phyloP scores from a whole-genome alignment of 208 protist species.

The Acanthamoeba sp. region DNA sequence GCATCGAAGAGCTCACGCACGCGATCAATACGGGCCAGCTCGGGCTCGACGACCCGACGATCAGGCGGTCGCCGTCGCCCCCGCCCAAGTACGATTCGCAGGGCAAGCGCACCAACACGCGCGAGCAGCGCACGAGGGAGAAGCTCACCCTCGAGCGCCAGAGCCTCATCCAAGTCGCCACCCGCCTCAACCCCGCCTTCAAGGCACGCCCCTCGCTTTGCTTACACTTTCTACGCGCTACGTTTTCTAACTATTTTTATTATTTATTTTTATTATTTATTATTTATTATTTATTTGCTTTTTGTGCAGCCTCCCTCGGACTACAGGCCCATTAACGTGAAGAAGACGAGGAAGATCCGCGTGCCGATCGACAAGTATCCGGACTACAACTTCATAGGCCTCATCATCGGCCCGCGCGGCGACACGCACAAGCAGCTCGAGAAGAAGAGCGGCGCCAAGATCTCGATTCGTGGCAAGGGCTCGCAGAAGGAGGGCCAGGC shows the following conservation, averaged over 20 bases:
- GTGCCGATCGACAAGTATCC: constrained; percentile 89
- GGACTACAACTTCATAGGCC: constrained; percentile 91
- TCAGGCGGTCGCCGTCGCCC: constrained; percentile 84
- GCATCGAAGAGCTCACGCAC: constrained; percentile 70
- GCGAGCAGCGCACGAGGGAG: constrained; percentile 79
- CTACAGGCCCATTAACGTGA: constrained; percentile 70
- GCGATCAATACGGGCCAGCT: constrained; percentile 51
- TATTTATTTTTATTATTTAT: not conserved
- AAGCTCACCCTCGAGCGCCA: constrained; percentile 82
- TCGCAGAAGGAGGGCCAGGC: constrained; percentile 89
- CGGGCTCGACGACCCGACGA: constrained; percentile 43
- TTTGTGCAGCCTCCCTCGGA: constrained; percentile 33
- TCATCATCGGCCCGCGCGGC: constrained; percentile 91
- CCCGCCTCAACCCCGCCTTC: constrained; percentile 77
- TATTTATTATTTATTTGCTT: not conserved
- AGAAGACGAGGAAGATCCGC: constrained; percentile 84
- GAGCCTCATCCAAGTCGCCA: constrained; percentile 79
- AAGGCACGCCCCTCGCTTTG: constrained; percentile 4
- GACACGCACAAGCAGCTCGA: constrained; percentile 91
- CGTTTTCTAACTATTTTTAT: not conserved
- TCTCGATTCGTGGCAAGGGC: constrained; percentile 91
- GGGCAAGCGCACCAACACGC: constrained; percentile 85
- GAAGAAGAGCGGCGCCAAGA: constrained; percentile 89
- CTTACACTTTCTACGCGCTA: too few relatives aligned
- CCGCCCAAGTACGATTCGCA: constrained; percentile 85